Percentiles rank a stretch among this genome's conserved stretches.
Conservation (phyloP, 805 yeast genomes). For the Metschnikowia orientalis region DNA sequence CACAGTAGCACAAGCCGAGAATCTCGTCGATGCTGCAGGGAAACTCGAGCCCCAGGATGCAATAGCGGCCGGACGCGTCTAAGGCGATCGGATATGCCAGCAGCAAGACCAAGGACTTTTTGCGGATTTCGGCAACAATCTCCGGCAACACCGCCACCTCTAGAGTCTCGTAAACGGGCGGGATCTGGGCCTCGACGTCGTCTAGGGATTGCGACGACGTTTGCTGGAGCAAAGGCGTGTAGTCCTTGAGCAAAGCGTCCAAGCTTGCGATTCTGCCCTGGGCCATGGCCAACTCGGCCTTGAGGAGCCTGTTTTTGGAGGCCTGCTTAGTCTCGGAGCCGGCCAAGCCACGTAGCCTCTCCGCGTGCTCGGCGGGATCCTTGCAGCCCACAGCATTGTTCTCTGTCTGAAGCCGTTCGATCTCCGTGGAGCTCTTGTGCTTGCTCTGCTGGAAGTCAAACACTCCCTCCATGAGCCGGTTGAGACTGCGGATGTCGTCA, state of each 20-base stretch:
- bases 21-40: constrained; percentile 31
- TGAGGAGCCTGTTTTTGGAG: constrained; percentile 21
- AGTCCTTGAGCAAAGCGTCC: constrained; percentile 15
- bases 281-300: constrained; percentile 20
- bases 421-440: constrained; percentile 18
- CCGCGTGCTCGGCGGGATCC: background rate
- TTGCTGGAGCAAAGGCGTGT: constrained; percentile 15
- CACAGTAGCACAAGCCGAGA: constrained; percentile 28
- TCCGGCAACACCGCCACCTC: constrained; percentile 20
- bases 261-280: constrained; percentile 22
- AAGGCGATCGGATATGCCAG: constrained; percentile 27
- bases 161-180: constrained; percentile 26
- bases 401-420: constrained; percentile 12
- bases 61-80: constrained; percentile 21
- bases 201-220: constrained; percentile 23
- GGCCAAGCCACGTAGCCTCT: background rate
- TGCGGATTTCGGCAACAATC: constrained; percentile 16
- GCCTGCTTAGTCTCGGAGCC: constrained; percentile 15
- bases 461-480: constrained; percentile 12
- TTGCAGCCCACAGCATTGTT: background rate
- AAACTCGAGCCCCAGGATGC: constrained; percentile 33
- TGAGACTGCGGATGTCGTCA: constrained; percentile 15
- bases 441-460: constrained; percentile 29
- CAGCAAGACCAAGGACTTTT: constrained; percentile 16
- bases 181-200: constrained; percentile 23